Evolutionary conservation across 2,329 filamentous ascomycete genomes (phyloP).

Genomic region (Westerdykella ornata): DNA sequence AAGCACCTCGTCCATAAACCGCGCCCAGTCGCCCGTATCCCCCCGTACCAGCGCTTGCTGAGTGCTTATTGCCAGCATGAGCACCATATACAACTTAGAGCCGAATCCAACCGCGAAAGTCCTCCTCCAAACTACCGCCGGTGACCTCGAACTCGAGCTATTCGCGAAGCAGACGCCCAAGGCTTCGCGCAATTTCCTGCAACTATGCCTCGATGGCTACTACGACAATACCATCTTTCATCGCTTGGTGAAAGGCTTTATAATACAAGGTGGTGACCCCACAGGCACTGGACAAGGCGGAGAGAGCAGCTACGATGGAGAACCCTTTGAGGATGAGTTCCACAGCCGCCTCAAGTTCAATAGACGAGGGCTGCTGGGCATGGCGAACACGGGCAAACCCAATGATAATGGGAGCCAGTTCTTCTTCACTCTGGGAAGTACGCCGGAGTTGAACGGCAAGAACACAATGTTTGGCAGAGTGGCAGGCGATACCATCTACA

Average conservation of each 20-base stretch:
- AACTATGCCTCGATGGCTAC: constrained; percentile 90
- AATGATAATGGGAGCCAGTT: constrained; percentile 93
- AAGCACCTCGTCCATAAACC: constrained; percentile 3
- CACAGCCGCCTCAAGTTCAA: constrained; percentile 92
- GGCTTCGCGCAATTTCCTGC: constrained; percentile 89
- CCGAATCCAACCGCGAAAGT: constrained; percentile 90
- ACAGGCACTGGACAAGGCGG: constrained; percentile 89
- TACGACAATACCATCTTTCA: constrained; percentile 94
- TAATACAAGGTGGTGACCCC: constrained; percentile 90
- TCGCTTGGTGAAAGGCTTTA: constrained; percentile 82
- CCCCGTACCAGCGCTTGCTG: not conserved
- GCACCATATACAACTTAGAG: constrained; percentile 86
- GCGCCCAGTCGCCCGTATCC: constrained; percentile 3
- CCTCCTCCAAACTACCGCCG: constrained; percentile 80
- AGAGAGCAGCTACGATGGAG: constrained; percentile 82
- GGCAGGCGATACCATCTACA: constrained; percentile 92
- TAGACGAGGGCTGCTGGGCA: constrained; percentile 80
- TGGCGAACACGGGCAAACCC: constrained; percentile 77
- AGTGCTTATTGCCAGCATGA: constrained; percentile 52
- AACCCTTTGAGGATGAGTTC: constrained; percentile 80
- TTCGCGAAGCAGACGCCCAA: constrained; percentile 93
- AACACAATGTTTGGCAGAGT: constrained; percentile 93
- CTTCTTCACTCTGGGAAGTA: constrained; percentile 81
- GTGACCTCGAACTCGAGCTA: constrained; percentile 84
- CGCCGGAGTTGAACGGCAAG: constrained; percentile 77